phyloP scores from a whole-genome alignment of 176 grass and related monocot species.

The Elymus sibiricus region DNA sequence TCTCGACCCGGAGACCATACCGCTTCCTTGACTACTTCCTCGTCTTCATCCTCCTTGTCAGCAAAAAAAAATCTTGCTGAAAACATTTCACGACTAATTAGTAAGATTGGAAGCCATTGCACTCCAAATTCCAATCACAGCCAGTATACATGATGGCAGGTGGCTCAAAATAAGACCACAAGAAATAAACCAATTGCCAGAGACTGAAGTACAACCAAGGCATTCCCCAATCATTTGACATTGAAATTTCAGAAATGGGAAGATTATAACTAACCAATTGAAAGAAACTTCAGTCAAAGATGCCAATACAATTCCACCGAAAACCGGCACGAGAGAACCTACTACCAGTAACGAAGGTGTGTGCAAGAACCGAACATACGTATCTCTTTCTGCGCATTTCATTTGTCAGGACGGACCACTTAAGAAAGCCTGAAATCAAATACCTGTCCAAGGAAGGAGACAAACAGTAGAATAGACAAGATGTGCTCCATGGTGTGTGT shows the following conservation, averaged over 20 bases:
- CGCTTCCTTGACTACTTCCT: too few relatives aligned
- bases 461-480: too few relatives aligned
- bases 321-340: conserved; percentile 65
- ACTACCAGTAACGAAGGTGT: conserved; percentile 38
- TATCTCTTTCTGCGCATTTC: too few relatives aligned
- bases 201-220: background rate
- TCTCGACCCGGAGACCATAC: too few relatives aligned
- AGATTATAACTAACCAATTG: conserved; percentile 60
- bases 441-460: too few relatives aligned
- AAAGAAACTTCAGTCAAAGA: conserved; percentile 95
- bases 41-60: conserved; percentile 48
- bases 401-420: too few relatives aligned
- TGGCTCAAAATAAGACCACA: background rate
- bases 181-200: background rate
- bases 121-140: conserved; percentile 69
- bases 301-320: conserved; percentile 75
- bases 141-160: conserved; percentile 2
- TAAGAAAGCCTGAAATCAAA: too few relatives aligned
- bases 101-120: conserved; percentile 85
- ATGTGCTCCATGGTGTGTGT: too few relatives aligned
- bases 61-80: conserved; percentile 81
- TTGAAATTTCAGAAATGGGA: too few relatives aligned
- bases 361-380: too few relatives aligned
- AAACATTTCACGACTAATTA: conserved; percentile 81
- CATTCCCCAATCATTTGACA: too few relatives aligned